These are phyloP conservation scores for Alloteropsis angusta DNA, from an alignment of 202 grass and related monocot genomes.

Conservation along the genomic window DNA sequence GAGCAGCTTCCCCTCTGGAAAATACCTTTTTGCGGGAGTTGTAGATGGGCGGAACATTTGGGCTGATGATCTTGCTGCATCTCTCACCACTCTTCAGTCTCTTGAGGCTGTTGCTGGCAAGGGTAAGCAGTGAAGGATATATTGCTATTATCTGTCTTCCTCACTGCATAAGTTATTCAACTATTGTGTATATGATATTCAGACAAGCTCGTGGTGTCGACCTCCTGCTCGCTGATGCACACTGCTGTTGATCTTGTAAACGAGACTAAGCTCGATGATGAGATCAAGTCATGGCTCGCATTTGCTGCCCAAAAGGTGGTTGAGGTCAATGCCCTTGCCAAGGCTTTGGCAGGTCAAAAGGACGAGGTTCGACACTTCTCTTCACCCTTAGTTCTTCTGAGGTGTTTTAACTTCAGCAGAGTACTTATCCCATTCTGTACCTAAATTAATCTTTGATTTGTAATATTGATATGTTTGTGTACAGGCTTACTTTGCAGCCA, in stretches of 20 bases:
- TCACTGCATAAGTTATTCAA: background rate
- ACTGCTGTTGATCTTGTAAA: slow-evolving; percentile 91
- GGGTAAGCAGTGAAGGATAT: slow-evolving; percentile 47
- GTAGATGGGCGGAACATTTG: slow-evolving; percentile 95
- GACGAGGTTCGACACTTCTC: slow-evolving; percentile 45
- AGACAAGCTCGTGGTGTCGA: slow-evolving; percentile 96
- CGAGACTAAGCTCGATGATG: slow-evolving; percentile 79
- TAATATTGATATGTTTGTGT: slow-evolving; percentile 19
- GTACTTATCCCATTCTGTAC: background rate
- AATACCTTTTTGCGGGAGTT: slow-evolving; percentile 90
- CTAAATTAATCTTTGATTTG: slow-evolving; percentile 10
- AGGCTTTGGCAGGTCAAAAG: slow-evolving; percentile 65
- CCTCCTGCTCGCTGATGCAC: slow-evolving; percentile 90
- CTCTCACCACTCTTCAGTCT: slow-evolving; percentile 63
- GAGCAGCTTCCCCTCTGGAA: slow-evolving; percentile 74
- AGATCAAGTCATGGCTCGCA: slow-evolving; percentile 93
- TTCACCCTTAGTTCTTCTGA: background rate
- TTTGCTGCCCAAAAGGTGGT: slow-evolving; percentile 98
- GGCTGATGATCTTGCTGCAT: slow-evolving; percentile 86
- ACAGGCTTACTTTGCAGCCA: slow-evolving; percentile 81
- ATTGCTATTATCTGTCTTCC: background rate
- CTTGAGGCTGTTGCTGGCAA: slow-evolving; percentile 84
- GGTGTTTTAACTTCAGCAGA: background rate
- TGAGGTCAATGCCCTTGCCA: slow-evolving; percentile 89
- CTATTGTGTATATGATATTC: slow-evolving; percentile 10